Base-by-base conservation (phyloP, 805 yeast species). In the Candida insectalens region DNA sequence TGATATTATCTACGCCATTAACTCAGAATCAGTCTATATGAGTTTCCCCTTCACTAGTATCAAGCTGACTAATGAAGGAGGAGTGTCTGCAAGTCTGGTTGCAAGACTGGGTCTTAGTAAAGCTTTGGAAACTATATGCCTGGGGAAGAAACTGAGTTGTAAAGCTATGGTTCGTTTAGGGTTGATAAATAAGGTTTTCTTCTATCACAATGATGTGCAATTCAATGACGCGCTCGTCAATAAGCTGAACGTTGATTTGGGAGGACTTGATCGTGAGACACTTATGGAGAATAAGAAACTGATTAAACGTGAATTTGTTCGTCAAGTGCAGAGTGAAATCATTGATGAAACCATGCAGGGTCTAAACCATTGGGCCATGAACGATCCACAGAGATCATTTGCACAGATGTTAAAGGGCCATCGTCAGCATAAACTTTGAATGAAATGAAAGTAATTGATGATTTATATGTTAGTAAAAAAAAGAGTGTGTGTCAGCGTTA, bases 11-110 rank as follows among this genome's bases (percentile, higher is more conserved):
- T 84, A 83, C 50, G 77, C 79, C 10, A 70, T 67, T 43, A 73
- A 77, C 46, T 10, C 12, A 14, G 70, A 66, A 30, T 61, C 67
- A 25, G 70, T 75, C n/a, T 75, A 58, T 48, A 49, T 84, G 41
- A 68, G 77, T 47, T 68, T 77, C 12, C 95, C 96, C 5, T 85
- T 85, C 57, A 74, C 87, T 29, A 80, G 78, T 50, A 67, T 85
- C 44, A 94, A 95, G 2, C 68, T 85, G 45, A 87, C 82, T 3
- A 74, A 81, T 39, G 96, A 85, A 55, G 94, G 95, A 36, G 83
- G 77, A 4, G 60, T 83, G 1, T 72, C 84, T 12, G 69, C 75
- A 6, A 72, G 89, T 4, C 63, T 85, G 34, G 74, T 82, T 17
- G 53, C 64, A 44, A 69, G 94, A 47, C 60, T 85, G 37, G 95